phyloP scores from a whole-genome alignment of 2,329 filamentous ascomycete species.

The Fusarium brachygibbosum region DNA sequence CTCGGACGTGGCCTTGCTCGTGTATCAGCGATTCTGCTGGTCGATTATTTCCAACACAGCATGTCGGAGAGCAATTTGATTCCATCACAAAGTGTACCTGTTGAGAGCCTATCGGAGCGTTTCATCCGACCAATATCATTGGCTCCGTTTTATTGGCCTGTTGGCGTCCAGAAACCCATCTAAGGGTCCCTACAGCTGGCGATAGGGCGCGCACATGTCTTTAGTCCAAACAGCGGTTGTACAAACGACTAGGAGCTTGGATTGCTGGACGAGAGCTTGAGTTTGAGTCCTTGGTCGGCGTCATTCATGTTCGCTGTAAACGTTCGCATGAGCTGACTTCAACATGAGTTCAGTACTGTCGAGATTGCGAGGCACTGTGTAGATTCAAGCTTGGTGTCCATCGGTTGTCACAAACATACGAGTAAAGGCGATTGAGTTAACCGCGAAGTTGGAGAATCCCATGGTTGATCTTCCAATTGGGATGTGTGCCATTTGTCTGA shows the following conservation, averaged over 20 bases:
- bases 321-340: not conserved
- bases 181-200: conserved; percentile 39
- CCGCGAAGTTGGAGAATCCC: conserved; percentile 42
- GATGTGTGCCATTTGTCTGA: conserved; percentile 8
- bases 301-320: not conserved
- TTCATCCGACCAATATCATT: conserved; percentile 34
- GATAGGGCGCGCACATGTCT: conserved; percentile 38
- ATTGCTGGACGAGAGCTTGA: too few relatives aligned
- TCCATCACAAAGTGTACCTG: conserved; percentile 14
- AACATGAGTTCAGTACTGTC: not conserved
- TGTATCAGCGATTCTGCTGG: conserved; percentile 14
- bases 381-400: not conserved
- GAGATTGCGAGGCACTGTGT: not conserved
- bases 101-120: conserved; percentile 42
- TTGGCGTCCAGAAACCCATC: conserved; percentile 30
- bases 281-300: conserved; percentile 1
- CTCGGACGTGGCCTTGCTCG: conserved; percentile 6
- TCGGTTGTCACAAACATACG: conserved; percentile 20
- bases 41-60: conserved; percentile 4
- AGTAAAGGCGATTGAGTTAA: conserved; percentile 17
- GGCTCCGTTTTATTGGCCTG: conserved; percentile 36
- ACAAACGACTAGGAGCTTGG: conserved; percentile 36
- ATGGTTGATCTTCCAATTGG: conserved; percentile 33
- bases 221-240: conserved; percentile 38
- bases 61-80: conserved; percentile 4